phyloP scores from a whole-genome alignment of 306 rosid species.

The Sesbania bispinosa region DNA sequence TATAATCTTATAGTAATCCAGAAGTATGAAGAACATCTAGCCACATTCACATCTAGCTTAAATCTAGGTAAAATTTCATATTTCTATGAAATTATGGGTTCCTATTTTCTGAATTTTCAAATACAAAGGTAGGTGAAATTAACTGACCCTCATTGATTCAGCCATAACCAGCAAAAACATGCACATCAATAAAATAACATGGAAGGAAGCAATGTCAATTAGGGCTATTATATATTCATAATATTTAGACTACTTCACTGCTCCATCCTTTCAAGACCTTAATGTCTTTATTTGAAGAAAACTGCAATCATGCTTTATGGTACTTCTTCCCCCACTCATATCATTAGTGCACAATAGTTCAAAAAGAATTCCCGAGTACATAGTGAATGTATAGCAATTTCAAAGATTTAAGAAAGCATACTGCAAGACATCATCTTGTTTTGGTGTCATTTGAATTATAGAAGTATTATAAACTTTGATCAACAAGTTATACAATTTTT shows the following conservation, averaged over 20 bases:
- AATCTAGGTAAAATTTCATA: no score
- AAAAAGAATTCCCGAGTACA: background rate
- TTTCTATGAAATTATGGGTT: no score
- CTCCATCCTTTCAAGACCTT: conserved; percentile 14
- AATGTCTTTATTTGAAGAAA: background rate
- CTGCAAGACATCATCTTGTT: background rate
- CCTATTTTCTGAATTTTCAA: no score
- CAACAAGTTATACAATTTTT: background rate
- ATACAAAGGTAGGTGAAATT: no score
- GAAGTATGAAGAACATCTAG: background rate
- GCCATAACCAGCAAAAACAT: no score
- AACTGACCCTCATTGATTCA: no score
- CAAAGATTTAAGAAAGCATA: no score
- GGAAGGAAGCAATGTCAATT: no score
- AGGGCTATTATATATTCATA: no score
- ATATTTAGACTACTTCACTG: no score
- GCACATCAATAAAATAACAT: no score
- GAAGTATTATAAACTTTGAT: background rate
- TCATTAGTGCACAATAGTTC: background rate
- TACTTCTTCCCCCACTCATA: background rate
- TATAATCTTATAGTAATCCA: conserved; percentile 10
- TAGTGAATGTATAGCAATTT: background rate
- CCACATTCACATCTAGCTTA: background rate
- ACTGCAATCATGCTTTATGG: no score
- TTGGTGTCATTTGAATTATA: background rate